These are phyloP conservation scores for Leccinum subgranulosum DNA, from an alignment of 768 basidiomycete species.

Conservation along the genomic window DNA sequence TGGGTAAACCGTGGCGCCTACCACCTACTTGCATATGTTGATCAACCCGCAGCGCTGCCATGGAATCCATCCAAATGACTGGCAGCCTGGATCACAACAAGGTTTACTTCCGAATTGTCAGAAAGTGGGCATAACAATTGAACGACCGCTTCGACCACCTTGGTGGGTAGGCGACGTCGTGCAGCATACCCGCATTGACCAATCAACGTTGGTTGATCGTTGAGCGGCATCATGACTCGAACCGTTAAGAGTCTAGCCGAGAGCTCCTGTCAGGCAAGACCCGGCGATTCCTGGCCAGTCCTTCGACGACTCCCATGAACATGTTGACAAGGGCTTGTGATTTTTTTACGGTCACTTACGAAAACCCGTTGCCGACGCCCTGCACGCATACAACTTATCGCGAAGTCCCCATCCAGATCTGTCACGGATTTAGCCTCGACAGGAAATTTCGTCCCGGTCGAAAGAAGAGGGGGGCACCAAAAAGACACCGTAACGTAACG, in stretches of 20 bases:
- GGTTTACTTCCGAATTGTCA: neutral
- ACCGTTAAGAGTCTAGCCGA: neutral
- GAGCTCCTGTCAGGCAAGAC: neutral
- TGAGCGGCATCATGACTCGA: neutral
- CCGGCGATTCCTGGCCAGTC: neutral
- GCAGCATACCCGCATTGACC: neutral
- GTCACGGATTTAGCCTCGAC: slow-evolving; percentile 8
- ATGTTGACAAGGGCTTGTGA: neutral
- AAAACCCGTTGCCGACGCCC: slow-evolving; percentile 16
- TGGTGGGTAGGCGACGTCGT: neutral
- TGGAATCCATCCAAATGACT: neutral
- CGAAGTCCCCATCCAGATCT: slow-evolving; percentile 3
- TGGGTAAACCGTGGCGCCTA: neutral
- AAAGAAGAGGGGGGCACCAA: slow-evolving; percentile 4
- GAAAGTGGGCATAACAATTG: neutral
- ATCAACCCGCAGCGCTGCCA: slow-evolving; percentile 5
- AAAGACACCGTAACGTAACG: slow-evolving; percentile 23
- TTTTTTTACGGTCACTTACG: slow-evolving; percentile 20
- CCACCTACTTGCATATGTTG: slow-evolving; percentile 9
- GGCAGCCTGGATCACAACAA: neutral
- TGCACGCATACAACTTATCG: slow-evolving; percentile 18
- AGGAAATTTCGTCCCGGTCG: slow-evolving; percentile 12
- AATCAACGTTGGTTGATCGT: neutral
- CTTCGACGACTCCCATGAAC: neutral
- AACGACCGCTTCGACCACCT: neutral